Base-by-base conservation (phyloP, 2,329 filamentous ascomycete species). In the Chaetothyriales sp. region DNA sequence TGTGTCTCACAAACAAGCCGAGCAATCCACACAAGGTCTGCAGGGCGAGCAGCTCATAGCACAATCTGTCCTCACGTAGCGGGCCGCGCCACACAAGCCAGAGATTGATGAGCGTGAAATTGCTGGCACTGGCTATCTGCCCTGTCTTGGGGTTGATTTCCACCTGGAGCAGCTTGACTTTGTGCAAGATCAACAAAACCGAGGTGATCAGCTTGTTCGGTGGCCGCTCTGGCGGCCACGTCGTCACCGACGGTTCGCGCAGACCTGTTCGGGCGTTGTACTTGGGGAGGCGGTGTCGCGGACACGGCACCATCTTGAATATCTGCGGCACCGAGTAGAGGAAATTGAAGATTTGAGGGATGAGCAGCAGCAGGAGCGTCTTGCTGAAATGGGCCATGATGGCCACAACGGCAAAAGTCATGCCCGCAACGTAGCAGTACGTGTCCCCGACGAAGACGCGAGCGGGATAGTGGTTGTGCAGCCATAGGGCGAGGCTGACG, bases 391-490 rank as follows among this genome's bases (percentile, higher is more conserved):
- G 92, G 20, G 92, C 92, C 49, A 95, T 76, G 63, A 98, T 96
- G 56, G 87, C 88, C 57, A 96, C 92, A 44, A 95, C 89, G 49
- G 90, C 92, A 65, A 98, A 98, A 42, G 96, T 86, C 88, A 98
- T 98, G 59, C 92, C 92, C 0, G 92, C 92, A 67, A 98, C 95
- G 71, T 98, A 98, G 76, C 92, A 98, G 75, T 96, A 98, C 3
- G 92, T 98, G 68, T 98, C 92, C 51, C 92, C 92, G 8, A 96
- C 90, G 63, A 98, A 98, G 8, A 96, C 92, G 61, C 81, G 82
- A 20, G 90, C 87, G 0, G 92, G 92, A 64, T 88, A 98, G 86
- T 88, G 93, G 68, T 98, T 98, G 72, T 98, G 89, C 65, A 71
- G 79, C 63, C 92, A 78, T 15, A 98, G 76, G 7, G 92, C 92